Base-by-base conservation (phyloP, 2,329 filamentous ascomycete species). In the Erysiphe neolycopersici region DNA sequence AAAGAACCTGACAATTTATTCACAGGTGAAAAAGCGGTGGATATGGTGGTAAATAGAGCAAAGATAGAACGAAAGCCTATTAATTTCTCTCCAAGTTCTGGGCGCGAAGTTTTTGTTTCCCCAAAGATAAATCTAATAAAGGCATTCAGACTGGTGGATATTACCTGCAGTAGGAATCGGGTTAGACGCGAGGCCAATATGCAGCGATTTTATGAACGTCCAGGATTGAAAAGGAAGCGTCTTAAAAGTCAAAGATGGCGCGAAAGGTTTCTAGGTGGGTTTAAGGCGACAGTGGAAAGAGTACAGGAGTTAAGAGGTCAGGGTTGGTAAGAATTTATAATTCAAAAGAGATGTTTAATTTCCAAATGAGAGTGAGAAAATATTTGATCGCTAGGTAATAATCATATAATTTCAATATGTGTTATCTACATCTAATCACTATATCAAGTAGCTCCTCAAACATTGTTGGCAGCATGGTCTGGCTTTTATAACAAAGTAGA, bases 191-290 rank as follows among this genome's bases (percentile, higher is more conserved):
- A 82, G 52, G 64, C 64, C 43, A 57, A 59, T 17, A 57, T 52
- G 48, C 81, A 89, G 60, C 64, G 65, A 49, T 81, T 73, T 53
- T 77, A 91, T 59, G 81, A 89, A 64, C 63, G 82, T 40, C 68
- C 68, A 0, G 82, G 81, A 2, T 53, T 82, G 53, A 83, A 79
- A 68, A 68, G 76, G 59, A 91, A 89, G 71, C 69, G 81, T 53
- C 60, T 83, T 51, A 64, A 63, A 58, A 74, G 70, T 47, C 64
- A 76, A 64, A 65, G 80, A 47, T 84, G 79, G 76, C 67, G 71
- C 17, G 61, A 51, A 49, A 68, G 71, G 47, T 89, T 87, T 60
- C 74, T 71, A 64, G 57, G 58, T 30, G 76, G 74, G 4, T 85
- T 89, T 60, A 66, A 64, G 57, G 67, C 67, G 5, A 70, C 73